Evolutionary conservation across 2,329 filamentous ascomycete species (phyloP).

Genomic region (Hymenoscyphus occultus): DNA sequence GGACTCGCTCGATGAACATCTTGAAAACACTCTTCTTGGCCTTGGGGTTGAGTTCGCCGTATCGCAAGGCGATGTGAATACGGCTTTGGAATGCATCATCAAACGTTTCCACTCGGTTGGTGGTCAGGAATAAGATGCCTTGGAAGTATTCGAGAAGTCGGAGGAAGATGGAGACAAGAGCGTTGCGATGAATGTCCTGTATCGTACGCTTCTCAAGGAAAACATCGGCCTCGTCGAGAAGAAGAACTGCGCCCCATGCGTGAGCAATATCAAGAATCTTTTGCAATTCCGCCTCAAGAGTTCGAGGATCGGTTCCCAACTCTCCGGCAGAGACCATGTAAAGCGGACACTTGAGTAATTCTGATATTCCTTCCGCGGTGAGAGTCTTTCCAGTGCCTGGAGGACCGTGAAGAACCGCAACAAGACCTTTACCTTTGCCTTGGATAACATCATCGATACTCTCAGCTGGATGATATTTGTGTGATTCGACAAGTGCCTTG

Average conservation of each 20-base stretch:
- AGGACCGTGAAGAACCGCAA: slow-evolving; percentile 77
- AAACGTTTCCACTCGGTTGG: slow-evolving; percentile 83
- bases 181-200: slow-evolving; percentile 81
- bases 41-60: slow-evolving; percentile 68
- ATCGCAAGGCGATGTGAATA: slow-evolving; percentile 81
- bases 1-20: slow-evolving; percentile 75
- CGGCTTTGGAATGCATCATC: slow-evolving; percentile 87
- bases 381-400: slow-evolving; percentile 87
- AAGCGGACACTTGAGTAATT: slow-evolving; percentile 75
- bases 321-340: slow-evolving; percentile 84
- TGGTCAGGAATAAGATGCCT: slow-evolving; percentile 85
- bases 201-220: slow-evolving; percentile 81
- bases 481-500: slow-evolving; percentile 77
- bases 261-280: slow-evolving; percentile 85
- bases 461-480: slow-evolving; percentile 76
- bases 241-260: slow-evolving; percentile 78
- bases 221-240: slow-evolving; percentile 83
- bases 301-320: slow-evolving; percentile 72
- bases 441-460: slow-evolving; percentile 81
- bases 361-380: slow-evolving; percentile 82
- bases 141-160: slow-evolving; percentile 88
- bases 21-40: slow-evolving; percentile 80
- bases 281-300: slow-evolving; percentile 73
- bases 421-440: slow-evolving; percentile 83
- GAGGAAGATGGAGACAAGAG: slow-evolving; percentile 82